phyloP scores from a whole-genome alignment of 2,329 filamentous ascomycete species.

The Trichoderma koningii region DNA sequence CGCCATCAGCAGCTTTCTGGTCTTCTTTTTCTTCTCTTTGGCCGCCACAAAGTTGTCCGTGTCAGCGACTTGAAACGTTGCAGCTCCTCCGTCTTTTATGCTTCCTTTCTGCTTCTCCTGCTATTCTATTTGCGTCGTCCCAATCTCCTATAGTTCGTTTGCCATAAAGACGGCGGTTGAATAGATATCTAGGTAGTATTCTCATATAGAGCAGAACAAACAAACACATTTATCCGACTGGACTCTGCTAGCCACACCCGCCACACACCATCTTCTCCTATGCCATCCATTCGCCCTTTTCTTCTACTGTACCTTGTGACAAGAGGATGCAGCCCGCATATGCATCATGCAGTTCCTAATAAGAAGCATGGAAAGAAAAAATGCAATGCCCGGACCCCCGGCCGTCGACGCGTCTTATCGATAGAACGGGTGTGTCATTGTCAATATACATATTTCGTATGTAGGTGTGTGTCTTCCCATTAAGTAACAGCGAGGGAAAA shows the following conservation, averaged over 20 bases:
- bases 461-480: no score
- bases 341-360: slow-evolving; percentile 15
- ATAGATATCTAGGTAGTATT: neutral
- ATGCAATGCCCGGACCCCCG: neutral
- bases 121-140: neutral
- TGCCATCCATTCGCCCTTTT: neutral
- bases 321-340: slow-evolving; percentile 18
- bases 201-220: neutral
- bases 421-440: slow-evolving; percentile 4
- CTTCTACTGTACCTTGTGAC: neutral
- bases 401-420: slow-evolving; percentile 18
- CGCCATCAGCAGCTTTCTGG: slow-evolving; percentile 6
- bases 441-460: neutral
- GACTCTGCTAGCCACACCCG: slow-evolving; percentile 2
- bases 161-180: no score
- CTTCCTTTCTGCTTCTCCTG: neutral
- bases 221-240: neutral
- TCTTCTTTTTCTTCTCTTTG: neutral
- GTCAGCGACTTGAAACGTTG: neutral
- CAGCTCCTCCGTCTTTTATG: neutral
- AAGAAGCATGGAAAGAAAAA: neutral
- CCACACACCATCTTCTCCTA: neutral
- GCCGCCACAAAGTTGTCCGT: slow-evolving; percentile 5
- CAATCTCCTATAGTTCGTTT: no score
- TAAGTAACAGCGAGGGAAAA: neutral